Conservation (phyloP, 495 filamentous ascomycete genomes). For the Penicillium longicatenatum region DNA sequence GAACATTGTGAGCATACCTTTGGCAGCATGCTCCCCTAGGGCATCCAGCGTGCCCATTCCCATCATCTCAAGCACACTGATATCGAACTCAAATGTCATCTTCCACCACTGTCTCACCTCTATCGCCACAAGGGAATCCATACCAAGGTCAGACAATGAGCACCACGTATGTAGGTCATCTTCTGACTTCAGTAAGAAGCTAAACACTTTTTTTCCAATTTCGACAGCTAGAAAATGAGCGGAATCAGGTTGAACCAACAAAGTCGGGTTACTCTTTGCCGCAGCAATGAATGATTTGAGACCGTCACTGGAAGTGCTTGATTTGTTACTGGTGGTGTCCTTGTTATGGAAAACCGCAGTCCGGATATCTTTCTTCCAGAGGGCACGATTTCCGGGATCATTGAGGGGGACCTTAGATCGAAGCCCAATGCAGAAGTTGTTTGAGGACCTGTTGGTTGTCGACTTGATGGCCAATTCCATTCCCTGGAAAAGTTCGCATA, state of each 20-base stretch:
- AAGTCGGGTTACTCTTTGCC: constrained; percentile 3
- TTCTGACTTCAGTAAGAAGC: constrained; percentile 22
- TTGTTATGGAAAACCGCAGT: constrained; percentile 34
- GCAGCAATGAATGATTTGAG: constrained; percentile 16
- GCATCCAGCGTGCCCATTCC: constrained; percentile 12
- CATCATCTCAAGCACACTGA: constrained; percentile 38
- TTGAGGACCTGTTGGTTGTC: neutral
- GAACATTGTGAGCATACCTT: constrained; percentile 2
- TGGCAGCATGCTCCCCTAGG: constrained; percentile 1
- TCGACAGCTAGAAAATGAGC: constrained; percentile 43
- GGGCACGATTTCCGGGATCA: constrained; percentile 14
- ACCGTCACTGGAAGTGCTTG: neutral
- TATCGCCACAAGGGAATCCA: constrained; percentile 50
- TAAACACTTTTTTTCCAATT: constrained; percentile 43
- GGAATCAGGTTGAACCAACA: constrained; percentile 7
- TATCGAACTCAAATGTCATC: constrained; percentile 31
- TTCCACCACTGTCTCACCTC: constrained; percentile 47
- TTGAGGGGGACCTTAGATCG: constrained; percentile 8
- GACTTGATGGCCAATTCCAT: neutral
- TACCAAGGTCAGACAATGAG: constrained; percentile 35
- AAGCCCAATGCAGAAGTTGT: constrained; percentile 13
- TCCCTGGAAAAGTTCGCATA: neutral
- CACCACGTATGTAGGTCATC: constrained; percentile 34
- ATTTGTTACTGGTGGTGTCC: constrained; percentile 10
- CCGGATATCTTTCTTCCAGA: constrained; percentile 27